Base-by-base conservation (phyloP, 805 yeast species). In the Sungouiella blattae region DNA sequence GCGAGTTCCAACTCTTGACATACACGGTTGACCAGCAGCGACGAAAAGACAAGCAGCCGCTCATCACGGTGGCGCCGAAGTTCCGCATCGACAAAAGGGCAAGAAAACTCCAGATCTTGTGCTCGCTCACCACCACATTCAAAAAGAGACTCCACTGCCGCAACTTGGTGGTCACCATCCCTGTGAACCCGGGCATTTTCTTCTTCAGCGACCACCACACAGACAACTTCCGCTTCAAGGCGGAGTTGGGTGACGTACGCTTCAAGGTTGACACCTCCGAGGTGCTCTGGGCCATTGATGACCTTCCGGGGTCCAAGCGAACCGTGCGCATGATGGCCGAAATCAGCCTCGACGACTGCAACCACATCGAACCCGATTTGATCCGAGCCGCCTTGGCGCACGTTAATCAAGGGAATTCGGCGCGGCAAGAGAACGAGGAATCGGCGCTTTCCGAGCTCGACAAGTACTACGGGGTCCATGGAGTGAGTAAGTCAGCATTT, bases 181-280 rank as follows among this genome's bases (percentile, higher is more conserved):
- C 71, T 1, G 44, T 62, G 11, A 51, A 58, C 35, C 69, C 72
- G 1, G 40, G 50, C 14, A 52, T 73, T 1, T 64, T 67, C 36
- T 43, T 39, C 6, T 35, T 59, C 6, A 39, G 36, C 25, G 39
- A 44, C 21, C 36, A 42, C 13, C 28, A 22, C 25, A 26, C 36
- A 14, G 40, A 43, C 25, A 29, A 32, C 20, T 47, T 47, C 34
- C 38, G 52, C 30, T 44, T 44, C 58, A 85, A 82, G 49, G 70
- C 93, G 4, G 80, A 80, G 44, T 46, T 71, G 22, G 97, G 97
- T 0, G 70, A 71, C 25, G 93, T 86, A 1, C 63, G 74, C 8
- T 85, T 80, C 54, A 79, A 80, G 39, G 71, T 93, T 5, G 91
- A 87, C 44, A 70, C 75, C 28, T 75, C 82, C 21, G 77, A 76